Percentiles rank a stretch among this genome's conserved stretches.
Conservation (phyloP, 2,329 filamentous ascomycete species). For the Phyllosticta citribraziliensis region DNA sequence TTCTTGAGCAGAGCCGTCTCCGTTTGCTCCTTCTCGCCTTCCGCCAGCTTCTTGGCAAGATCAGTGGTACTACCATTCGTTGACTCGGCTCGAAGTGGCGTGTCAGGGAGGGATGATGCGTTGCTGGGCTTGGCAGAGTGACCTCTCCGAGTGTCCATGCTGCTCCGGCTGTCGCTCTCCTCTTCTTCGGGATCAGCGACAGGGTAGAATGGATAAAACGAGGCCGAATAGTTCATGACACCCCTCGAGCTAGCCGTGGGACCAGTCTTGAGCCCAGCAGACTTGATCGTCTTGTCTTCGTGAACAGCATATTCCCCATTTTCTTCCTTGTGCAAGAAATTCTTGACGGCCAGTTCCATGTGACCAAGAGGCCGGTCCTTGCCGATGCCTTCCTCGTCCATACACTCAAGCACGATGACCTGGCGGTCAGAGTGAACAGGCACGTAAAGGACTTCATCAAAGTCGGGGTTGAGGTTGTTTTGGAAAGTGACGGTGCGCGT, state of each 20-base stretch:
- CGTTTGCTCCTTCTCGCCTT: conserved; percentile 37
- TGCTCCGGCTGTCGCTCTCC: conserved; percentile 20
- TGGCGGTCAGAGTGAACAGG: conserved; percentile 80
- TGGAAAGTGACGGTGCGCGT: conserved; percentile 89
- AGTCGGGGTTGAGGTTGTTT: conserved; percentile 91
- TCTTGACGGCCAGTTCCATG: conserved; percentile 64
- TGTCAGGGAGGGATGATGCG: conserved; percentile 19
- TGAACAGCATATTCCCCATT: conserved; percentile 72
- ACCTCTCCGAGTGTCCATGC: conserved; percentile 15
- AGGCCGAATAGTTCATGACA: conserved; percentile 65
- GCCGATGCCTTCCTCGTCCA: conserved; percentile 89
- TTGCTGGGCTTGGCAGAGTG: conserved; percentile 9
- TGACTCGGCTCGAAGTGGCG: background rate
- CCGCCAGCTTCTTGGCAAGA: conserved; percentile 36
- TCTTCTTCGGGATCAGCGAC: conserved; percentile 85
- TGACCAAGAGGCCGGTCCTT: conserved; percentile 82
- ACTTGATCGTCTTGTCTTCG: conserved; percentile 60
- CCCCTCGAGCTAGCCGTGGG: conserved; percentile 70
- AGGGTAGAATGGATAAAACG: conserved; percentile 86
- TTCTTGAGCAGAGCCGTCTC: conserved; percentile 37
- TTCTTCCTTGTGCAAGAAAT: conserved; percentile 70
- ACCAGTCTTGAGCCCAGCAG: conserved; percentile 63
- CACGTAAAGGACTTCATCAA: conserved; percentile 91
- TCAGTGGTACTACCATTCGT: conserved; percentile 23
- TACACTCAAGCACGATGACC: conserved; percentile 79